These are phyloP conservation scores for Neurospora pannonica DNA, from an alignment of 495 filamentous ascomycete species.

Conservation along the genomic window DNA sequence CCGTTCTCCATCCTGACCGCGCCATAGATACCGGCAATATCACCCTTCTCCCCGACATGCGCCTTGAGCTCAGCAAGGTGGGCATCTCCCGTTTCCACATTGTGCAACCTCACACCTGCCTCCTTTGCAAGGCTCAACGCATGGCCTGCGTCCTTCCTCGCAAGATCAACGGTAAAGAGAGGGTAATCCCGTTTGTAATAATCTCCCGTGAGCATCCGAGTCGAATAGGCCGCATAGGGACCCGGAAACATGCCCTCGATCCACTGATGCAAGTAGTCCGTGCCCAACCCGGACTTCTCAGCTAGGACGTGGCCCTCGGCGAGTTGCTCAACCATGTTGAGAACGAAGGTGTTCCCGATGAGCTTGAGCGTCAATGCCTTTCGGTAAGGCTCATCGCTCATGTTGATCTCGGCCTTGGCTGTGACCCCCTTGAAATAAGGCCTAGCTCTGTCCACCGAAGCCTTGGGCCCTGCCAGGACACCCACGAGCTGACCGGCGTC, in stretches of 20 bases:
- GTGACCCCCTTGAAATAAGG: constrained; percentile 77
- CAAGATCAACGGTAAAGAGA: constrained; percentile 78
- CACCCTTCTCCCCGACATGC: constrained; percentile 63
- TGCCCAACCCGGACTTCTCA: constrained; percentile 71
- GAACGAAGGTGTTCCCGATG: constrained; percentile 78
- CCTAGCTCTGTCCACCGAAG: constrained; percentile 50
- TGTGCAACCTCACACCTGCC: constrained; percentile 53
- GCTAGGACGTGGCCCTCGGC: constrained; percentile 68
- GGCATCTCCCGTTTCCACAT: constrained; percentile 55
- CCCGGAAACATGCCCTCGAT: constrained; percentile 57
- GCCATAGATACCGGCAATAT: constrained; percentile 80
- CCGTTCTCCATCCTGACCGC: constrained; percentile 60
- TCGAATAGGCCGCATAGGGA: constrained; percentile 59
- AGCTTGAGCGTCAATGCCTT: constrained; percentile 63
- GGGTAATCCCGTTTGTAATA: constrained; percentile 58
- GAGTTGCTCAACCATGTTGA: constrained; percentile 72
- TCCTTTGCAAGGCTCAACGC: constrained; percentile 54
- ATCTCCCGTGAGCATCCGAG: constrained; percentile 64
- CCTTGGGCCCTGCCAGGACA: constrained; percentile 61
- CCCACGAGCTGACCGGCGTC: constrained; percentile 65
- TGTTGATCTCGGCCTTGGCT: constrained; percentile 60
- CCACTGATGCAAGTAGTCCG: constrained; percentile 56
- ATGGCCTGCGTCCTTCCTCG: constrained; percentile 78
- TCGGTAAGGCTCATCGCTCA: constrained; percentile 48
- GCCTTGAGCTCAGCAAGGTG: constrained; percentile 60